These are phyloP conservation scores for Botrytis aclada DNA, from an alignment of 2,329 filamentous ascomycete genomes.

Conservation along the genomic window DNA sequence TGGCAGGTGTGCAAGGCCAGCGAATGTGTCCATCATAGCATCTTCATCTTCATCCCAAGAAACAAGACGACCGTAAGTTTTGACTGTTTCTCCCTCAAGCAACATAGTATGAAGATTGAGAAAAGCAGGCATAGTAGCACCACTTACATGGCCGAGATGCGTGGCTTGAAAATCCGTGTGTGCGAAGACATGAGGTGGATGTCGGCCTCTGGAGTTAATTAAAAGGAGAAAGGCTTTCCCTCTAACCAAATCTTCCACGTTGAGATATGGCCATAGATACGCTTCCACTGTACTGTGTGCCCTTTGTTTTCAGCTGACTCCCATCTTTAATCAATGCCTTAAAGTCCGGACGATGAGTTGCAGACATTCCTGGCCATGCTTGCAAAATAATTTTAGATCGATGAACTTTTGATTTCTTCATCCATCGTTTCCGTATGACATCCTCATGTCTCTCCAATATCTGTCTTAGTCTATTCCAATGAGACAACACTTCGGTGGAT, in stretches of 20 bases:
- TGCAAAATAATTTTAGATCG: slow-evolving; percentile 45
- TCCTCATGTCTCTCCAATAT: slow-evolving; percentile 51
- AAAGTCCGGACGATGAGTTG: slow-evolving; percentile 50
- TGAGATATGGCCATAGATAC: slow-evolving; percentile 54
- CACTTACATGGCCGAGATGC: slow-evolving; percentile 35
- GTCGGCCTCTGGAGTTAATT: slow-evolving; percentile 50
- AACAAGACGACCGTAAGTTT: slow-evolving; percentile 41
- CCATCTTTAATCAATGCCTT: slow-evolving; percentile 36
- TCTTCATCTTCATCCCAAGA: slow-evolving; percentile 40
- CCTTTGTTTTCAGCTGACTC: slow-evolving; percentile 19
- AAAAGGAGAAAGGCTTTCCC: slow-evolving; percentile 47
- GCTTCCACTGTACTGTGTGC: slow-evolving; percentile 36
- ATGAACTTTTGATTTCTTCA: slow-evolving; percentile 49
- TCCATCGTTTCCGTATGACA: slow-evolving; percentile 52
- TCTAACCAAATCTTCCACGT: slow-evolving; percentile 52
- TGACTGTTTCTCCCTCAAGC: slow-evolving; percentile 36
- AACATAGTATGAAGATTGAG: slow-evolving; percentile 39
- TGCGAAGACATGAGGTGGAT: slow-evolving; percentile 48
- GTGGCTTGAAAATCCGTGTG: slow-evolving; percentile 43
- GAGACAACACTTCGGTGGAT: slow-evolving; percentile 17
- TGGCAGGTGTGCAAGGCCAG: slow-evolving; percentile 41
- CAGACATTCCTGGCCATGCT: slow-evolving; percentile 51
- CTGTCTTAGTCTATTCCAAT: slow-evolving; percentile 21
- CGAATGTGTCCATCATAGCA: slow-evolving; percentile 41
- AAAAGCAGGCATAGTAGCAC: slow-evolving; percentile 32